A percentile compares a stretch with the other conserved stretches of the same genome.
phyloP scores from a whole-genome alignment of 352 stramenopile species.

The Aphanomyces astaci region DNA sequence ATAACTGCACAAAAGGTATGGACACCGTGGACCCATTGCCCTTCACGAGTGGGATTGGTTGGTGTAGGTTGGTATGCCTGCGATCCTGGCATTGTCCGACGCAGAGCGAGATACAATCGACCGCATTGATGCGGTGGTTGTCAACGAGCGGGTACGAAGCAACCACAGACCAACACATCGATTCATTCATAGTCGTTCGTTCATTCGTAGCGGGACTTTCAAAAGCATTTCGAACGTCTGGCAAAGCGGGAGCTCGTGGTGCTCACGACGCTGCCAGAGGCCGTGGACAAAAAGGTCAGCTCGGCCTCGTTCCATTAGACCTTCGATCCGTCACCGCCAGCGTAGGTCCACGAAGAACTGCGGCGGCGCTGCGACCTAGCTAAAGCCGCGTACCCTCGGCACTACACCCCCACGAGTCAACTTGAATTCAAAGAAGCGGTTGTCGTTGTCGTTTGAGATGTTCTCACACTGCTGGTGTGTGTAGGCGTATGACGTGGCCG shows the following conservation, averaged over 20 bases:
- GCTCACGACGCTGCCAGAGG: constrained; percentile 10
- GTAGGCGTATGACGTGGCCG: not conserved
- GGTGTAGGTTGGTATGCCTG: constrained; percentile 5
- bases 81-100: constrained; percentile 8
- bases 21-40: not conserved
- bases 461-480: not conserved
- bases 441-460: not conserved
- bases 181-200: not conserved
- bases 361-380: not conserved
- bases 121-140: not conserved
- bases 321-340: not conserved
- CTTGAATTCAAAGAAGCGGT: not conserved
- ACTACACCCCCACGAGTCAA: not conserved
- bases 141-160: not conserved
- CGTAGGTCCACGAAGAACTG: not conserved
- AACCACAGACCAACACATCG: not conserved
- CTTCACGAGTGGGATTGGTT: not conserved
- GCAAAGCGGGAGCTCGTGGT: constrained; percentile 8
- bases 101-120: not conserved
- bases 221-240: constrained; percentile 5
- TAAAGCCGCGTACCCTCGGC: not conserved
- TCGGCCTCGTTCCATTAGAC: not conserved
- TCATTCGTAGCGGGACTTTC: constrained; percentile 6
- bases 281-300: not conserved
- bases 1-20: constrained; percentile 8